phyloP scores from a whole-genome alignment of 148 eudicot genomes.

The Rhododendron henanense region DNA sequence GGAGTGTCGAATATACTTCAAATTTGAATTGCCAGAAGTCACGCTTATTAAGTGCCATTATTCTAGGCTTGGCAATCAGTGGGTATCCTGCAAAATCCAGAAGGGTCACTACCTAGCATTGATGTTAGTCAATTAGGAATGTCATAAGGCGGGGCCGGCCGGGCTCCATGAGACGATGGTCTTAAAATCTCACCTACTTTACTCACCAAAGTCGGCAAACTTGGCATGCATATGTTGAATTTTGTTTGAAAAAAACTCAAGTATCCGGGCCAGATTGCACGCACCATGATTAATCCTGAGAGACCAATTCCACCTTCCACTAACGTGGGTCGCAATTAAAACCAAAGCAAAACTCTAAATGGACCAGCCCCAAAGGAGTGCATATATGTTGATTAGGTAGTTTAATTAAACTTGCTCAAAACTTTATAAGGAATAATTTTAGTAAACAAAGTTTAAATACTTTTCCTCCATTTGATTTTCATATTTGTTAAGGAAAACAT shows the following conservation, averaged over 20 bases:
- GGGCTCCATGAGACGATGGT: not conserved
- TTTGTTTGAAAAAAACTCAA: too few relatives aligned
- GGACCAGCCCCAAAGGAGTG: too few relatives aligned
- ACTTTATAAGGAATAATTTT: not conserved
- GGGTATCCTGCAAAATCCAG: not conserved
- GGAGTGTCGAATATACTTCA: not conserved
- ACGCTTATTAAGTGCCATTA: not conserved
- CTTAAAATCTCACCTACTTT: conserved; percentile 2
- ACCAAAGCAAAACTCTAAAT: too few relatives aligned
- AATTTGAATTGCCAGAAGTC: not conserved
- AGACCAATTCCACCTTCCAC: too few relatives aligned
- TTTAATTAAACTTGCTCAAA: not conserved
- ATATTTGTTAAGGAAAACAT: not conserved
- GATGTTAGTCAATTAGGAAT: not conserved
- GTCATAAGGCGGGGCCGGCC: not conserved
- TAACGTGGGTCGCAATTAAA: too few relatives aligned
- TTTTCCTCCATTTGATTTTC: not conserved
- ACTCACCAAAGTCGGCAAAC: not conserved
- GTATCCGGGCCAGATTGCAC: too few relatives aligned
- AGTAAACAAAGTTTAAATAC: not conserved
- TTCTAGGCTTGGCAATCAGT: not conserved
- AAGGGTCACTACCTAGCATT: not conserved
- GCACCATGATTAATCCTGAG: too few relatives aligned
- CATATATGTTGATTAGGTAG: not conserved
- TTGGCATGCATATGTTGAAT: not conserved